These are phyloP conservation scores for Tympanopsis confertula DNA, from an alignment of 2,329 filamentous ascomycete genomes.

Conservation along the genomic window DNA sequence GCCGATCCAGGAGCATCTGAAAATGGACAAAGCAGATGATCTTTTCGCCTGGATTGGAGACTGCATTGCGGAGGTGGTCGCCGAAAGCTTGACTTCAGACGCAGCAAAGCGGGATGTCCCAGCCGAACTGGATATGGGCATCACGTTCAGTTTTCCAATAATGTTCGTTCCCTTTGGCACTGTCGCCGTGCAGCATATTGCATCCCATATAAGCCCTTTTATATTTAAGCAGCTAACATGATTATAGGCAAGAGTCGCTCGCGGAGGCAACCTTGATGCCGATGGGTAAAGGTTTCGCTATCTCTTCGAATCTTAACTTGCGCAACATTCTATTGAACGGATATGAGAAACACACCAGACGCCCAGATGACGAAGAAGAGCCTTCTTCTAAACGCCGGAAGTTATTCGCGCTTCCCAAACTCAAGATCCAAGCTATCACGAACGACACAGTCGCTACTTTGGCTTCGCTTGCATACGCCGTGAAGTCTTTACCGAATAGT, in stretches of 20 bases:
- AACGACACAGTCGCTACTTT: slow-evolving; percentile 75
- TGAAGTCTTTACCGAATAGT: slow-evolving; percentile 45
- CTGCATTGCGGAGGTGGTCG: slow-evolving; percentile 64
- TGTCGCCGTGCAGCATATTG: too few relatives aligned
- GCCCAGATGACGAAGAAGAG: slow-evolving; percentile 8
- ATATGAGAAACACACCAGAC: slow-evolving; percentile 37
- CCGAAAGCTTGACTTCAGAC: slow-evolving; percentile 34
- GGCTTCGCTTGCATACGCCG: slow-evolving; percentile 64
- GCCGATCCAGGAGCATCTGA: slow-evolving; percentile 64
- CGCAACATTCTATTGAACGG: slow-evolving; percentile 45
- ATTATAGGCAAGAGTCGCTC: slow-evolving; percentile 38
- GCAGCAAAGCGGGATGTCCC: background rate
- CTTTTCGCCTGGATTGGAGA: slow-evolving; percentile 74
- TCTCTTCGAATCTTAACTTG: slow-evolving; percentile 47
- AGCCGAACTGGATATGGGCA: slow-evolving; percentile 46
- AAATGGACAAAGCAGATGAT: slow-evolving; percentile 62
- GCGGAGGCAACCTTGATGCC: slow-evolving; percentile 51
- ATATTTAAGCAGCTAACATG: slow-evolving; percentile 4
- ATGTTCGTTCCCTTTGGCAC: slow-evolving; percentile 20
- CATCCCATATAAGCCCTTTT: slow-evolving; percentile 3
- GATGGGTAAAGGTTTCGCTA: slow-evolving; percentile 62
- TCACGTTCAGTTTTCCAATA: slow-evolving; percentile 64
- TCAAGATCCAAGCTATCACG: slow-evolving; percentile 65
- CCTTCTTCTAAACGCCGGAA: background rate
- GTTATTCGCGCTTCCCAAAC: slow-evolving; percentile 36